Base-by-base conservation (phyloP, 129 eudicot genomes). In the Logfia minima region DNA sequence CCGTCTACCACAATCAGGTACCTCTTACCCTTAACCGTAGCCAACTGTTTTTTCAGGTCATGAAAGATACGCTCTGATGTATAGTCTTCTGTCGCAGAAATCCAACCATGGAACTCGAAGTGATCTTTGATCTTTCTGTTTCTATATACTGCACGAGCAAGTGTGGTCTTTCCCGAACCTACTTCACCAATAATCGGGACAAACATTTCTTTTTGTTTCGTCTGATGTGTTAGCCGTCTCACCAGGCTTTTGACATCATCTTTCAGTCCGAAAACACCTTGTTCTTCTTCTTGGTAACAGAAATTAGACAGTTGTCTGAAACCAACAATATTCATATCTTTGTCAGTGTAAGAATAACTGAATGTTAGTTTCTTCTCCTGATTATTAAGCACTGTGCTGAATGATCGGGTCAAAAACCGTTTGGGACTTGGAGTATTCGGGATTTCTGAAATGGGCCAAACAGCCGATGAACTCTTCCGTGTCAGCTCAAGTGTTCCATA, bases 131-230 rank as follows among this genome's bases (percentile, higher is more conserved):
- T 79, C 56, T 39, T 37, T 62, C 72, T 76, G 41, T 72, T 72
- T 52, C 76, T 74, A 48, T 75, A 83, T 41, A 88, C 72, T 58
- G 87, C 83, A 43, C 87, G 84, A 45, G 92, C 88, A 72, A 85
- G 81, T 41, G 89, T 88, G 22, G 92, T 85, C 87, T 83, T 83
- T 53, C 92, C 90, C 7, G 85, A 88, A 10, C 92, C 88, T 66
- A 24, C 81, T 17, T 69, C 52, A 26, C 92, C 90, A 62, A 81
- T 70, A 58, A 88, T 72, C 17, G 82, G 53, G 39, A 88, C 52
- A 11, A 81, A 66, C 17, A 62, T 68, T 16, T 72, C 73, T 5
- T 64, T 71, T 34, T 60, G 35, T n/a, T 7, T 66, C 74, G 22
- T 14, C 1, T 75, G 39, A 21, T 39, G 28, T 18, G 68, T 65